Evolutionary conservation across 805 yeast genomes (phyloP), one percentile per base, ranked within the genome.

Genomic region (Saturnispora galanensis): DNA sequence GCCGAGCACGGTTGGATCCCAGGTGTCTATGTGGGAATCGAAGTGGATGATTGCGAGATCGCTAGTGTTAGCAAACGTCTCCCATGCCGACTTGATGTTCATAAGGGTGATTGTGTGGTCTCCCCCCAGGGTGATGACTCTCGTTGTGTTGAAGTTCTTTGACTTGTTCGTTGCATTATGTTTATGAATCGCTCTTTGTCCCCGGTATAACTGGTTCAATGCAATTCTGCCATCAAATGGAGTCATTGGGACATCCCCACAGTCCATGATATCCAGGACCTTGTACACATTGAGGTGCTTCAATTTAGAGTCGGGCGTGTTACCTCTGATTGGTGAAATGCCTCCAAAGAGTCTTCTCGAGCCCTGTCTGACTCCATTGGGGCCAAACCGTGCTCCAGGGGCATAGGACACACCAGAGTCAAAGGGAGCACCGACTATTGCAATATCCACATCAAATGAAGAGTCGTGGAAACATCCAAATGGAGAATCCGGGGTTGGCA

Each of bases 1-100:
- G 10, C 85, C 85, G 31, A 79, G 64, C 15, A 69, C 72, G 42
- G 66, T 58, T 5, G 87, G 87, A 50, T 78, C 70, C 82, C 85
- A 80, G 2, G 86, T 79, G 60, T 81, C 87, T 37, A 80, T 69
- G 57, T 80, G 87, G 21, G 81, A 70, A 56, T 79, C 86, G 50
- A 79, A 79, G 56, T 79, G 83, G 13, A 77, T 57, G n/a, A 77
- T 77, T 5, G 75, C 69, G 7, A 77, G 44, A 73, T 56, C 58
- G 31, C 65, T 63, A 1, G 74, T 72, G 28, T 61, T 59, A 0
- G 74, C 76, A 46, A 58, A 66, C 28, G 66, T 62, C 51, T 76
- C 81, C 49, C 64, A 71, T 1, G 75, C 76, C 10, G 79, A 67
- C 47, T 67, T 68, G 31, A 77, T 57, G 3, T 72, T 66, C 71